phyloP scores from a whole-genome alignment of 257 asterid species.

The Solanum boliviense region DNA sequence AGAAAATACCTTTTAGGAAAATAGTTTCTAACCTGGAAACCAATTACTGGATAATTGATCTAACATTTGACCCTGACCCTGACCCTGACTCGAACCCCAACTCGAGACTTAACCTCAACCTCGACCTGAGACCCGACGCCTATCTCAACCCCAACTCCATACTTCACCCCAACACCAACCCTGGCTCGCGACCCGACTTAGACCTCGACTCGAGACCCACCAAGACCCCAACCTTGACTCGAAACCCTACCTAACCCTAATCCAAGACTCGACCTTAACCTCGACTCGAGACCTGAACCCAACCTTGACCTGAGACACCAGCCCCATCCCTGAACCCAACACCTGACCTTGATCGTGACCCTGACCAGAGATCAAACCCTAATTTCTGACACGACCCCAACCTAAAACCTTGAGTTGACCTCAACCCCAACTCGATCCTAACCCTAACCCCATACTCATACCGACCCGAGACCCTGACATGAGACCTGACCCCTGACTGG shows the following conservation, averaged over 20 bases:
- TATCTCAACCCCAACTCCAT: background rate
- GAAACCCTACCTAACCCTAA: too few species aligned
- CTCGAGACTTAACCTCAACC: background rate
- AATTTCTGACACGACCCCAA: accelerated
- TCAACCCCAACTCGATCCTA: background rate
- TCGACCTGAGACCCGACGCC: background rate
- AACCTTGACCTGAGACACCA: background rate
- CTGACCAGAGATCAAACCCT: accelerated
- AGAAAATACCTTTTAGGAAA: background rate
- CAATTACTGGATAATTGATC: background rate
- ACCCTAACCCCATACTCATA: background rate
- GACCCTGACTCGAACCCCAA: background rate
- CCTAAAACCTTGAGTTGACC: too few species aligned
- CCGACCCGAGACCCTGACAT: background rate
- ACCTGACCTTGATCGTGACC: too few species aligned
- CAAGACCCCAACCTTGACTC: background rate
- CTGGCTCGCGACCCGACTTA: accelerated
- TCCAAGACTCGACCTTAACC: too few species aligned
- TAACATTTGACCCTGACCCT: background rate
- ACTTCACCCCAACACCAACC: background rate
- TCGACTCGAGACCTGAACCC: background rate
- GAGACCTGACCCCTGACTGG: accelerated
- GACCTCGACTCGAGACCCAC: background rate
- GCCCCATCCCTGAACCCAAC: background rate
- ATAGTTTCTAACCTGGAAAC: background rate